Evolutionary conservation across 441 rosid genomes (phyloP).

Genomic region (Viola pubescens): DNA sequence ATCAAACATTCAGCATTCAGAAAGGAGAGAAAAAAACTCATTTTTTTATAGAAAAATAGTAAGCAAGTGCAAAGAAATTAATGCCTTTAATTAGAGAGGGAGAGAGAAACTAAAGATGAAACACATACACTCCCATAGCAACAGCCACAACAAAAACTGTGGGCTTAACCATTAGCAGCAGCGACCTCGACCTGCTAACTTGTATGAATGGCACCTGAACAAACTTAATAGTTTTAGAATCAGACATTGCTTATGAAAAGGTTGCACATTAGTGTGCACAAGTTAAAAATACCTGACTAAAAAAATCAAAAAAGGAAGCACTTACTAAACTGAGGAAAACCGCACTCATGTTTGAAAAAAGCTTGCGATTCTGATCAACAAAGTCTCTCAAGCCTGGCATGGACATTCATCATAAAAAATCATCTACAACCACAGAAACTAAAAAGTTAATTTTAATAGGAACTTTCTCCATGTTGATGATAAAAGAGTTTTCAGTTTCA

Average conservation of each 20-base stretch:
- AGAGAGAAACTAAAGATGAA: slow-evolving; percentile 12
- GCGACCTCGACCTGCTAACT: slow-evolving; percentile 83
- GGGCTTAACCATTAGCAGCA: slow-evolving; percentile 74
- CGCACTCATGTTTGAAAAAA: slow-evolving; percentile 55
- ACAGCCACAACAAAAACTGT: slow-evolving; percentile 63
- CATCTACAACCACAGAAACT: not conserved
- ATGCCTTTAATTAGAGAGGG: not conserved
- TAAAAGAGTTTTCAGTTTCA: not conserved
- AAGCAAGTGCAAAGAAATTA: too few species aligned
- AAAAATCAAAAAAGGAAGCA: slow-evolving; percentile 1
- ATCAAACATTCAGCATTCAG: too few species aligned
- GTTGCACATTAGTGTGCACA: too few species aligned
- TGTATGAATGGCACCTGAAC: slow-evolving; percentile 93
- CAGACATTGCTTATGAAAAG: not conserved
- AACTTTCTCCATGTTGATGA: not conserved
- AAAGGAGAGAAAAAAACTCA: too few species aligned
- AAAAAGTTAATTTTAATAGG: not conserved
- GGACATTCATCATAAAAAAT: slow-evolving; percentile 15
- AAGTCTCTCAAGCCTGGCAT: slow-evolving; percentile 57
- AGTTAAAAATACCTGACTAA: too few species aligned
- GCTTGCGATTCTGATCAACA: slow-evolving; percentile 69
- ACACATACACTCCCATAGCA: slow-evolving; percentile 72
- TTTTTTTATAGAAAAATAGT: too few species aligned
- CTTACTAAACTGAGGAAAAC: slow-evolving; percentile 79
- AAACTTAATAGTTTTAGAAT: slow-evolving; percentile 19